Conservation (phyloP, 202 grass and related monocot genomes). For the Elaeis oleifera region DNA sequence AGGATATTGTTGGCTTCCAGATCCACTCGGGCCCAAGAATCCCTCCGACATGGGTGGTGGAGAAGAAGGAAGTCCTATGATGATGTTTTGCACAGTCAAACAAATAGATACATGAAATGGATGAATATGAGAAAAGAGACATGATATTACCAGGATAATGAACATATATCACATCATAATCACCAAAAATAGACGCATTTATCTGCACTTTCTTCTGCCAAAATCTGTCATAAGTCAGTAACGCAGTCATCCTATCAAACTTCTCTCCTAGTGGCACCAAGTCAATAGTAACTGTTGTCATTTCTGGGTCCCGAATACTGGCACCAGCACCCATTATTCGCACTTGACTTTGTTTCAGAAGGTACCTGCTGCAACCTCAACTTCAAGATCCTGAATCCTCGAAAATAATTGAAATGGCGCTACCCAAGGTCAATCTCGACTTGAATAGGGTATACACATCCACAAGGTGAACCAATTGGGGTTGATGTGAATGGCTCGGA, state of each 20-base stretch:
- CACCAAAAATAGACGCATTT: conserved; percentile 57
- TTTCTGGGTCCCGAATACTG: conserved; percentile 48
- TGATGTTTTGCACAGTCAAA: conserved; percentile 25
- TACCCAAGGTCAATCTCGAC: conserved; percentile 58
- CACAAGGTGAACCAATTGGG: conserved; percentile 77
- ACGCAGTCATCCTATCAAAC: conserved; percentile 68
- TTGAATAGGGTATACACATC: conserved; percentile 79
- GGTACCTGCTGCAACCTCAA: conserved; percentile 57
- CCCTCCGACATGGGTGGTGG: conserved; percentile 27
- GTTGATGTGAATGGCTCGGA: conserved; percentile 59
- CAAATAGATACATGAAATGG: neutral
- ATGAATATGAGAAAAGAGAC: too few species aligned
- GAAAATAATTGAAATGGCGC: conserved; percentile 63
- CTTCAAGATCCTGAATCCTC: conserved; percentile 59
- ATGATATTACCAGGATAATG: conserved; percentile 46
- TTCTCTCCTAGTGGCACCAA: conserved; percentile 73
- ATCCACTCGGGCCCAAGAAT: conserved; percentile 38
- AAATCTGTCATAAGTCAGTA: conserved; percentile 68
- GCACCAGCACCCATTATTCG: conserved; percentile 67
- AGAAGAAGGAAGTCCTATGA: conserved; percentile 54
- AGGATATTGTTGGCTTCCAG: conserved; percentile 34
- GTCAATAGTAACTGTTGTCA: conserved; percentile 61
- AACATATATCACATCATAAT: conserved; percentile 53
- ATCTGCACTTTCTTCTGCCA: conserved; percentile 57
- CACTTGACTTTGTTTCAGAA: conserved; percentile 74